Evolutionary conservation across 2,329 filamentous ascomycete species (phyloP), one percentile per base, ranked within the genome.

Genomic region (Ophiostoma sp.): DNA sequence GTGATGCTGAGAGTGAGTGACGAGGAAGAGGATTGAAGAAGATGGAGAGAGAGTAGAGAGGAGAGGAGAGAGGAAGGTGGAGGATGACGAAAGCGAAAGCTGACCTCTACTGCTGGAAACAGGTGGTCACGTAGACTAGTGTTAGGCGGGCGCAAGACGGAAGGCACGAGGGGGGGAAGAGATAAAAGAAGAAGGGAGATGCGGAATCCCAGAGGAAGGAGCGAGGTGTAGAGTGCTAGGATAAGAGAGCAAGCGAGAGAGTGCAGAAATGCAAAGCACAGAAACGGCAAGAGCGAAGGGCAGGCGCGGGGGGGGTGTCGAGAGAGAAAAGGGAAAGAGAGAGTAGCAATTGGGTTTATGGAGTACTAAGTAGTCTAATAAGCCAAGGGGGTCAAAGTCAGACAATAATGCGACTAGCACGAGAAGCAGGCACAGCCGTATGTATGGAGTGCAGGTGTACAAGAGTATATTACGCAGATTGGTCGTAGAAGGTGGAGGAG

Each of bases 351-450:
- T 62, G 57, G 57, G 27, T 62, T 48, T 48, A 20, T 3, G 11
- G 36, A 48, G 17, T 31, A 31, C 27, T 31, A 31, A 41, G 39
- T 41, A 13, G 39, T 41, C 39, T 20, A 17, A 33, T 60, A 31
- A 60, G 57, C 57, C 33, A 62, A 20, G 52, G n/a, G 27, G 57
- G 23, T 62, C 23, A 57, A n/a, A 10, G 52, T 62, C 57, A 17
- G 57, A 62, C 57, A 62, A 33, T 62, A 62, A 62, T 35, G 33
- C 52, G 52, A 6, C 52, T 57, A 57, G 57, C 8, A 62, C 57
- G 27, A 31, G 39, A 33, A 62, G 57, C 57, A 62, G 57, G 57
- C 57, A 62, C 57, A 62, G 57, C 57, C 57, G 69, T 48, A 17
- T 20, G 44, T 48, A 57, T 23, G 52, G 52, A 57, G 52, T 57